Evolutionary conservation across 2,329 filamentous ascomycete genomes (phyloP), one percentile per base, ranked within the genome.

Genomic region (Alternaria panax): DNA sequence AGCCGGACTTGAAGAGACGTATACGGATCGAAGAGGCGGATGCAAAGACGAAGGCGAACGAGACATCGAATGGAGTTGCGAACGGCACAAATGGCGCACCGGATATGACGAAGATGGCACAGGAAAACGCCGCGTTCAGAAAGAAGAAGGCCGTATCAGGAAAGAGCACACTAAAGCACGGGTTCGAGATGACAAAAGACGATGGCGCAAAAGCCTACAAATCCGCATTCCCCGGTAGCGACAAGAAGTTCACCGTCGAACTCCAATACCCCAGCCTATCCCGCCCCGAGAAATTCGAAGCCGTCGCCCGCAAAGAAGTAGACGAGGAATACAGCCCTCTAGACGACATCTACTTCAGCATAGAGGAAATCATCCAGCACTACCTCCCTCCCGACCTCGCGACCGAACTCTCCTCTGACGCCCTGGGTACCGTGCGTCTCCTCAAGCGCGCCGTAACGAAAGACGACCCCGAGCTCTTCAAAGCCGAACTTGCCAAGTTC

Each of bases 201-300:
- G 72, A 70, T 7, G 71, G 71, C 43, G 74, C 70, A 11, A 76
- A 75, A 53, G 83, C 84, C 64, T 88, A 83, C 73, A 83, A 80
- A 63, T 80, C 81, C 25, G 84, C 82, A 24, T 85, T 84, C 67
- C 80, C 80, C 12, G 80, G 78, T 41, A 76, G 75, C 45, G 75
- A 77, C 18, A 78, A 80, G 47, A 76, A 82, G 20, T 72, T 76
- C 27, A 78, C 81, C 11, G 86, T 96, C 59, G 82, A 89, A 72
- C 80, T 98, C 67, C 91, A 95, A 76, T 98, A 98, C 78, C 94
- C 95, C 9, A 93, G 92, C 76, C 82, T 84, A 62, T 86, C 87
- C 56, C 84, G 84, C 50, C 85, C 86, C 53, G 92, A 95, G 79
- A 87, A 84, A 14, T 78, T 78, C 63, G 73, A 76, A 50, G 67